These are phyloP conservation scores for Suillus bovinus DNA, from an alignment of 768 basidiomycete species.

Conservation along the genomic window DNA sequence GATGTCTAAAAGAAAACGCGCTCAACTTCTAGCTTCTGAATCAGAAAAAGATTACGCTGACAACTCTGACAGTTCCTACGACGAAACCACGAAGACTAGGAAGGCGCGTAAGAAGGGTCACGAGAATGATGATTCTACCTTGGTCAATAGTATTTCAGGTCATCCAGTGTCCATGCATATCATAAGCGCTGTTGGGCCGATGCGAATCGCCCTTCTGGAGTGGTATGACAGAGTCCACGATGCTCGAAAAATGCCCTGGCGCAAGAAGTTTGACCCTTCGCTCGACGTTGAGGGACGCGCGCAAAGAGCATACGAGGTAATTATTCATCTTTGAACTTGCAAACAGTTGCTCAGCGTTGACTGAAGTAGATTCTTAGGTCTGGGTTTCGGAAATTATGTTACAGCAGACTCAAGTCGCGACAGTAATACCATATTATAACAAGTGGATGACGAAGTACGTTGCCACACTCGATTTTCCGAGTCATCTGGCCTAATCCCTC, in stretches of 20 bases:
- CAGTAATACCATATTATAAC: slow-evolving; percentile 93
- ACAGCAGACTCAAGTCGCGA: slow-evolving; percentile 92
- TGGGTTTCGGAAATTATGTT: slow-evolving; percentile 96
- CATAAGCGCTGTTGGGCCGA: slow-evolving; percentile 39
- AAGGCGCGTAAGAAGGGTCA: slow-evolving; percentile 19
- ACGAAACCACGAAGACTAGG: slow-evolving; percentile 14
- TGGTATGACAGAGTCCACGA: slow-evolving; percentile 78
- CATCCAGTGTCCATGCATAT: slow-evolving; percentile 54
- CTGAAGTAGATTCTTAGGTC: slow-evolving; percentile 45
- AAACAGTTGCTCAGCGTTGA: not conserved
- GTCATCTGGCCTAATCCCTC: not conserved
- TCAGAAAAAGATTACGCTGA: slow-evolving; percentile 11
- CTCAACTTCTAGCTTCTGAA: slow-evolving; percentile 17
- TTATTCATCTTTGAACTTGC: not conserved
- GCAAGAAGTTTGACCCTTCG: slow-evolving; percentile 65
- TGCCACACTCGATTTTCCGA: not conserved
- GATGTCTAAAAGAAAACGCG: slow-evolving; percentile 31
- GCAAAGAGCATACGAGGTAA: slow-evolving; percentile 91
- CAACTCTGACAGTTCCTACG: slow-evolving; percentile 26
- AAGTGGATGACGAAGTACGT: slow-evolving; percentile 82
- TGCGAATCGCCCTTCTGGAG: slow-evolving; percentile 50
- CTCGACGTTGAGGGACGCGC: slow-evolving; percentile 59
- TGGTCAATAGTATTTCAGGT: not conserved
- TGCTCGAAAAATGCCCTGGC: slow-evolving; percentile 88
- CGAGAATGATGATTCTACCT: slow-evolving; percentile 1